These are phyloP conservation scores for Gynandropsis gynandra DNA, from an alignment of 345 rosid species.

Conservation along the genomic window DNA sequence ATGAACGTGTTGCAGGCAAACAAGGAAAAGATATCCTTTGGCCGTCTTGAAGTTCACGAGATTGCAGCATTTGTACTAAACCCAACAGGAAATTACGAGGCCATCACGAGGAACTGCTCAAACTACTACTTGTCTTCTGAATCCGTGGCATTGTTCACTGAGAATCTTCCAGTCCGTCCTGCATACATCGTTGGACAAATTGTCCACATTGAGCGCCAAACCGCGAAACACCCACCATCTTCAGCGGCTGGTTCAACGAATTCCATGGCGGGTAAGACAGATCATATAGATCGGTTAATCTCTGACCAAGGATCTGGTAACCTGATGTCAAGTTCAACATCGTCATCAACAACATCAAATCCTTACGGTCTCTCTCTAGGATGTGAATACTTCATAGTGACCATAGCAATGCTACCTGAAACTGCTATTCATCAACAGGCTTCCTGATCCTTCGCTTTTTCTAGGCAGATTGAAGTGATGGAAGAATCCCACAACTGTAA, in stretches of 20 bases:
- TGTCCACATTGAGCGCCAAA: conserved; percentile 86
- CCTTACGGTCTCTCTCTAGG: conserved; percentile 80
- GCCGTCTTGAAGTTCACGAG: conserved; percentile 81
- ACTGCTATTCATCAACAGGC: conserved; percentile 60
- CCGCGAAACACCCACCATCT: conserved; percentile 43
- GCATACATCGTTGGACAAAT: conserved; percentile 78
- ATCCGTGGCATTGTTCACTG: conserved; percentile 87
- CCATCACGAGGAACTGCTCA: conserved; percentile 60
- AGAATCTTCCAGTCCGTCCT: conserved; percentile 71
- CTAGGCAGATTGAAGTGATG: conserved; percentile 68
- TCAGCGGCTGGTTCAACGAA: conserved; percentile 25
- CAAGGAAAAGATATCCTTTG: conserved; percentile 85
- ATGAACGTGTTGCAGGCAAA: conserved; percentile 46
- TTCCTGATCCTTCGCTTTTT: conserved; percentile 75
- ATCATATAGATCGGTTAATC: conserved; percentile 35
- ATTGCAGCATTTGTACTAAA: conserved; percentile 90
- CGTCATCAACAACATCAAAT: conserved; percentile 35
- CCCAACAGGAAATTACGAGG: conserved; percentile 72
- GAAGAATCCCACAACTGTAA: conserved; percentile 37
- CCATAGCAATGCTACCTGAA: conserved; percentile 96
- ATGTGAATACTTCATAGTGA: conserved; percentile 85
- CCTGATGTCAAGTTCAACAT: conserved; percentile 40
- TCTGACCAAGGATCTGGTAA: conserved; percentile 47
- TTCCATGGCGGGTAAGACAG: conserved; percentile 34
- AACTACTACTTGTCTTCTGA: conserved; percentile 84